Evolutionary conservation across 306 rosid genomes (phyloP), one percentile per base, ranked within the genome.

Genomic region (Cicer bijugum): DNA sequence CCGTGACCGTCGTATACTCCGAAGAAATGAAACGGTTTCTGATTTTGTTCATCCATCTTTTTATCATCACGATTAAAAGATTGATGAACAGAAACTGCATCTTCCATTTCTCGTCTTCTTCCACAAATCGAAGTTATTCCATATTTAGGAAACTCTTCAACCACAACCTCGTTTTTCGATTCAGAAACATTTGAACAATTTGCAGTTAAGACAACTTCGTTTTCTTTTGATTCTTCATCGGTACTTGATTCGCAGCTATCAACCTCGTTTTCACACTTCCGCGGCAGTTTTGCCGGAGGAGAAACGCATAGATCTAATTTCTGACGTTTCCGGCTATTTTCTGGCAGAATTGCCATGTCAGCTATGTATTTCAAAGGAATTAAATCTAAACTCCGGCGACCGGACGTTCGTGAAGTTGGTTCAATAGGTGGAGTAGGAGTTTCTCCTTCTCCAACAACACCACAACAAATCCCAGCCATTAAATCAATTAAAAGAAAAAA

Each of bases 1-100:
- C 97, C 97, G 28, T 93, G 98, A 44, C 98, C 98, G 69, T 93
- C 97, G 77, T 78, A 93, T 6, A 93, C 92, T 1, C 94, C 96
- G 20, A 79, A 91, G 76, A 84, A 91, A 57, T 93, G 91, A 1
- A 71, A 46, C 5, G 61, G 76, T 5, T 70, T 57, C 0, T 64
- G 11, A 9, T 70, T 74, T 0, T 48, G 28, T 8, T 52, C 9
- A 10, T 20, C 28, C 28, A 1, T 20, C 10, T 66, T 9, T 39
- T 40, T 2, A 20, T 64, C 66, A 20, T 64, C 66, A n/a, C 12
- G 12, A 44, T 45, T 58, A 40, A 78, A 85, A 5, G 67, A 81
- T 0, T 89, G 92, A 60, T 69, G 85, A 19, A 89, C 84, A 1
- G 96, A 91, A 62, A 89, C 91, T 0, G 90, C 76, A 35, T 94